Conservation (phyloP, 441 rosid species). For the Melastoma candidum region DNA sequence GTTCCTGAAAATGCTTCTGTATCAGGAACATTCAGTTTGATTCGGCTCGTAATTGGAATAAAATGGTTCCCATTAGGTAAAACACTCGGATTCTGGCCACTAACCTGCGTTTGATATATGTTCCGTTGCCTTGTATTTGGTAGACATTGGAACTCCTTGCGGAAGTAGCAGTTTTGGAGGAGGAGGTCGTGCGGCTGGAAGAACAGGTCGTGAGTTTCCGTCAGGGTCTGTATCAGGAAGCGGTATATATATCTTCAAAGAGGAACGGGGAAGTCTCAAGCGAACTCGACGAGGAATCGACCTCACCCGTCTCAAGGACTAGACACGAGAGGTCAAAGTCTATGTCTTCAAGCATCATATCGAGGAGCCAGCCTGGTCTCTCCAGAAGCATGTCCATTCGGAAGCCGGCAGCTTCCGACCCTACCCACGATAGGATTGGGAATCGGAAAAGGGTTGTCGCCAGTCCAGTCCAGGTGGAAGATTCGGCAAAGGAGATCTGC, state of each 20-base stretch:
- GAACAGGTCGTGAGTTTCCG: conserved; percentile 82
- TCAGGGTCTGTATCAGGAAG: conserved; percentile 81
- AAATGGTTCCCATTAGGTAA: too few relatives aligned
- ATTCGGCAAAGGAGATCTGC: conserved; percentile 59
- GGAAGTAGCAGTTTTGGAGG: conserved; percentile 92
- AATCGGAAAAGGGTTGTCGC: conserved; percentile 25
- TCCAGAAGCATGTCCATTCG: conserved; percentile 56
- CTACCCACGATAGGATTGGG: conserved; percentile 23
- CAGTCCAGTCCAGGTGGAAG: conserved; percentile 31
- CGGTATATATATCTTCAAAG: conserved; percentile 56
- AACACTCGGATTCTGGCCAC: too few relatives aligned
- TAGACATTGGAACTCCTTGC: conserved; percentile 88
- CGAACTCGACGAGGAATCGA: conserved; percentile 32
- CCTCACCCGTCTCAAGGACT: conserved; percentile 37
- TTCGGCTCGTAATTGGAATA: background rate
- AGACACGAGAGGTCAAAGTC: conserved; percentile 71
- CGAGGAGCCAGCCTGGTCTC: conserved; percentile 45
- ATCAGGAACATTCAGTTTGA: background rate
- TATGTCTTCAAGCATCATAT: conserved; percentile 23
- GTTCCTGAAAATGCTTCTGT: too few relatives aligned
- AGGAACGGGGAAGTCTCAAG: conserved; percentile 43
- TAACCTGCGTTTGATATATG: background rate
- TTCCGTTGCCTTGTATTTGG: background rate
- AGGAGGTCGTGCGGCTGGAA: conserved; percentile 87
- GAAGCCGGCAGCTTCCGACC: conserved; percentile 37